Percentiles rank a stretch among this genome's conserved stretches.
phyloP scores from a whole-genome alignment of 441 rosid genomes.

The Corymbia citriodora region DNA sequence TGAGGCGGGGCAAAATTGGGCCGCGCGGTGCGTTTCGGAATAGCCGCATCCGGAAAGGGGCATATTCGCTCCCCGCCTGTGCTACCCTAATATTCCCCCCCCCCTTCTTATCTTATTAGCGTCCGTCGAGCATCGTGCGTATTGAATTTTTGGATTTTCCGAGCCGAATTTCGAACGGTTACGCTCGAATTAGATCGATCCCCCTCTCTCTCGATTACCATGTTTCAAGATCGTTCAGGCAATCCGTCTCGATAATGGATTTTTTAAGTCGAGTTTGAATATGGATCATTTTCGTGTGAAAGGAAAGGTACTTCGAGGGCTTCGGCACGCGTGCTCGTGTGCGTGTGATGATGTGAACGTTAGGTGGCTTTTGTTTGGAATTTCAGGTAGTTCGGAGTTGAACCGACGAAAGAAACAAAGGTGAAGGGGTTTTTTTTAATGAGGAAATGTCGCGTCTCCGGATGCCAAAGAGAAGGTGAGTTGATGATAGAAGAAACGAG shows the following conservation, averaged over 20 bases:
- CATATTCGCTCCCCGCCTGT: neutral
- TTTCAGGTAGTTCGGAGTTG: neutral
- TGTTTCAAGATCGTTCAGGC: neutral
- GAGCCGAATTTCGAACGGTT: neutral
- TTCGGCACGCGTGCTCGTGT: too few relatives aligned
- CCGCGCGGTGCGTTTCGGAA: neutral
- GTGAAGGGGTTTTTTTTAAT: neutral
- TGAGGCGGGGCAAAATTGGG: neutral
- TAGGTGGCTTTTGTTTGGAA: neutral
- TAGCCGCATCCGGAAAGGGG: neutral
- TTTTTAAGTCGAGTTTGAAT: neutral
- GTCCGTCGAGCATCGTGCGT: neutral
- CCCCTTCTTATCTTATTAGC: neutral
- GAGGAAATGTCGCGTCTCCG: neutral
- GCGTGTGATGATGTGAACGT: neutral
- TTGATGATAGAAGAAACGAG: neutral
- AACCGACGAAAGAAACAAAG: neutral
- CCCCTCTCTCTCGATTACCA: neutral
- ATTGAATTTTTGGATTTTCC: neutral
- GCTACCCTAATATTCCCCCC: neutral
- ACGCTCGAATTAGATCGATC: neutral
- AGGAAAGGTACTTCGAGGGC: neutral
- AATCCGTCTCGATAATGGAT: fast-evolving
- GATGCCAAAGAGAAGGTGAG: neutral
- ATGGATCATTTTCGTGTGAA: neutral